Conservation (phyloP, 805 yeast species). For the Cyberlindnera galapagoensis region DNA sequence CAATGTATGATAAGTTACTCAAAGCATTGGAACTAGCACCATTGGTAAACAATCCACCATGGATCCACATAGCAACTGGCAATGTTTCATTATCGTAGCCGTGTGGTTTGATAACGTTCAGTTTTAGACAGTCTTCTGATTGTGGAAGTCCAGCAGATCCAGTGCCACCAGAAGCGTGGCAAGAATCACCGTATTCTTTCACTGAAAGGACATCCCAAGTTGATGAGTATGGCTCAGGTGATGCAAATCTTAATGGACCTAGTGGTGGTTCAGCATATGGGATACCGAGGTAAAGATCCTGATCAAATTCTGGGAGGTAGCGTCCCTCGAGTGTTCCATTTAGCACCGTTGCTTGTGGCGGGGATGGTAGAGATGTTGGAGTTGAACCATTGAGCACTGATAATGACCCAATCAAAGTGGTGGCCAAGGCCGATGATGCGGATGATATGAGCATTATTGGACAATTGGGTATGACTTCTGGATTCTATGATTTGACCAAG, state of each 20-base stretch:
- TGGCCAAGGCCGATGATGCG: too few species aligned
- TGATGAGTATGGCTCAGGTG: conserved; percentile 16
- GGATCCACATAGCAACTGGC: conserved; percentile 30
- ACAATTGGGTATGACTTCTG: too few species aligned
- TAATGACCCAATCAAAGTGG: too few species aligned
- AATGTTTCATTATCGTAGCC: conserved; percentile 11
- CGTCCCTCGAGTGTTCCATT: conserved; percentile 14
- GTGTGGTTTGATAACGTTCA: conserved; percentile 24
- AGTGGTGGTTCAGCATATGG: conserved; percentile 27
- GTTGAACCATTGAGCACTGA: too few species aligned
- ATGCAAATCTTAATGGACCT: conserved; percentile 21
- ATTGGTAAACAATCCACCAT: conserved; percentile 29
- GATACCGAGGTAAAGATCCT: conserved; percentile 19
- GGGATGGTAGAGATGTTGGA: too few species aligned
- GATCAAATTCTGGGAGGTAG: conserved; percentile 8
- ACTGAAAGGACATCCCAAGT: conserved; percentile 13
- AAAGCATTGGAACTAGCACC: conserved; percentile 20
- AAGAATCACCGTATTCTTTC: conserved; percentile 21
- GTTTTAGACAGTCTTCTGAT: conserved; percentile 26
- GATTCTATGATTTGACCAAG: too few species aligned
- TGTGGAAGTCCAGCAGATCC: conserved; percentile 8
- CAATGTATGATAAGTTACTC: conserved; percentile 15
- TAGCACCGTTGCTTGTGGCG: conserved; percentile 4
- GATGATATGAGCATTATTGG: too few species aligned
- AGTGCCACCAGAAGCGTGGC: conserved; percentile 13